Conservation (phyloP, 2,329 filamentous ascomycete genomes). For the Endoconidiophora polonica region DNA sequence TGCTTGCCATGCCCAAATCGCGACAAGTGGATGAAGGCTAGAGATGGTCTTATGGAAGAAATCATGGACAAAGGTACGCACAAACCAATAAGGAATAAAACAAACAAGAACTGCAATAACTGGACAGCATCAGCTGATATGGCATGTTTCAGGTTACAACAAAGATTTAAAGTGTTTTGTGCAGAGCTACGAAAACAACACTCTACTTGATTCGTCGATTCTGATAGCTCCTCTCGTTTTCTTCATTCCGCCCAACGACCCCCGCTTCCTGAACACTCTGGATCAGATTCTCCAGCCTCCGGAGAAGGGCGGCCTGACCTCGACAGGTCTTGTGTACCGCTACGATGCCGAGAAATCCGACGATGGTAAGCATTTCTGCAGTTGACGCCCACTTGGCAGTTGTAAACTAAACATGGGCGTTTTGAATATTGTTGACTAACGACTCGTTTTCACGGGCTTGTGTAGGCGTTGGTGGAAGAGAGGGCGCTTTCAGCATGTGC, state of each 20-base stretch:
- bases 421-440: not conserved
- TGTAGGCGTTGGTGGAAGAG: slow-evolving; percentile 51
- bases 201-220: slow-evolving; percentile 56
- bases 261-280: slow-evolving; percentile 55
- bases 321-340: slow-evolving; percentile 57
- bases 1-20: slow-evolving; percentile 60
- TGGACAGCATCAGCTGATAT: not conserved
- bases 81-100: not conserved
- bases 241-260: slow-evolving; percentile 63
- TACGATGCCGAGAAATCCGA: slow-evolving; percentile 54
- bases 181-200: slow-evolving; percentile 58
- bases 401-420: not conserved
- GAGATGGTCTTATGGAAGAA: slow-evolving; percentile 56
- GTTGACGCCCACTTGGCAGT: not conserved
- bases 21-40: slow-evolving; percentile 44
- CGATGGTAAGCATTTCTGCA: slow-evolving; percentile 36
- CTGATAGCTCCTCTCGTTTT: slow-evolving; percentile 65
- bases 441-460: not conserved
- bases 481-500: slow-evolving; percentile 68
- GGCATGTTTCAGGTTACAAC: slow-evolving; percentile 41
- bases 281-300: slow-evolving; percentile 54
- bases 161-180: slow-evolving; percentile 51
- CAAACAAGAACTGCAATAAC: not conserved
- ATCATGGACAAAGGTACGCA: slow-evolving; percentile 51
- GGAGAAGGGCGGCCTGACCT: slow-evolving; percentile 60